Evolutionary conservation across 78 protist genomes (phyloP).

Genomic region (Chrysochromulina parva): DNA sequence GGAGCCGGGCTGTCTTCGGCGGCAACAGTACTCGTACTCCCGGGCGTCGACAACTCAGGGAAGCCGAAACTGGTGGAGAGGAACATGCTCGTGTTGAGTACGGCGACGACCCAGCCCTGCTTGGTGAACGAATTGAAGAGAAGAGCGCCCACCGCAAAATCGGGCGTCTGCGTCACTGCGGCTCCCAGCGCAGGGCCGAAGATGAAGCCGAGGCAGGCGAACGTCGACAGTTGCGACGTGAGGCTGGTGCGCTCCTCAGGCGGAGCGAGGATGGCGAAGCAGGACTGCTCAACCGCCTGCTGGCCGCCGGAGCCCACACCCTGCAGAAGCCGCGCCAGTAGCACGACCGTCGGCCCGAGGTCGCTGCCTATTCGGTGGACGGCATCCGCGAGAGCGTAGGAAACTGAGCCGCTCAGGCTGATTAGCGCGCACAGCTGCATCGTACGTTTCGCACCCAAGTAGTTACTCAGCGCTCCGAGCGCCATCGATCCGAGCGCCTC

Average conservation of each 20-base stretch:
- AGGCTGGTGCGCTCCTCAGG: neutral
- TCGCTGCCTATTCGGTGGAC: neutral
- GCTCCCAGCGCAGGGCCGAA: neutral
- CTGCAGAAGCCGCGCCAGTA: neutral
- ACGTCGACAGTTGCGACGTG: neutral
- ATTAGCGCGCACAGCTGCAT: neutral
- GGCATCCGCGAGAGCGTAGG: neutral
- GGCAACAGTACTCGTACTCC: too few species aligned
- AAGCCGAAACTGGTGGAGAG: neutral
- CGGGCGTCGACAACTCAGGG: neutral
- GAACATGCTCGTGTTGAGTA: neutral
- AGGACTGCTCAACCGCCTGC: neutral
- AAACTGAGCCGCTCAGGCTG: neutral
- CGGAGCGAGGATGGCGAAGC: neutral
- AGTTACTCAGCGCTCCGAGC: neutral
- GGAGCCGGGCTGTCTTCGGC: too few species aligned
- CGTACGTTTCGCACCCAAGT: neutral
- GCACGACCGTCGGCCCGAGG: neutral
- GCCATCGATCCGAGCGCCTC: neutral
- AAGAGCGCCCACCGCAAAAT: neutral
- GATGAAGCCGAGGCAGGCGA: constrained; percentile 23
- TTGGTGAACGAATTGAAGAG: neutral
- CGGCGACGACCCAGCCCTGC: neutral
- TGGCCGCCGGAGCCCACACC: neutral
- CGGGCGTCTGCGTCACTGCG: neutral